Base-by-base conservation (phyloP, 495 filamentous ascomycete species). In the Penicillium subrubescens region DNA sequence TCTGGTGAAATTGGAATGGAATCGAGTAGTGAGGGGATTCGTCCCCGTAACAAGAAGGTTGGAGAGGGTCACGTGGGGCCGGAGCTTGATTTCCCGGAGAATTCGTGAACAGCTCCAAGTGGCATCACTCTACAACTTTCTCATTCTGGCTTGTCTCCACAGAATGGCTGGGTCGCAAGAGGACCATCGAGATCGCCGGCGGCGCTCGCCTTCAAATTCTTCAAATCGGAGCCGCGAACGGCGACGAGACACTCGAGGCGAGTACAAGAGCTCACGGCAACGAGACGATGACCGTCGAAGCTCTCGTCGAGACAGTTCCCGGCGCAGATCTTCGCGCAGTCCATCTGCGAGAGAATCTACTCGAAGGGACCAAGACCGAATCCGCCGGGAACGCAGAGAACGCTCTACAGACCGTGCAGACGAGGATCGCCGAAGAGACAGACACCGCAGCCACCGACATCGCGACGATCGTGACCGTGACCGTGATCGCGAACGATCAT, bases 281-380 rank as follows among this genome's bases (percentile, higher is more conserved):
- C 73, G 71, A 29, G 71, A 72, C 11, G 55, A 76, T 52, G 66
- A 67, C 23, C 70, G 69, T 41, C 75, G 71, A 58, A 74, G 61
- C 70, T 76, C 75, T 37, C 76, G 67, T 53, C 71, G 68, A 59
- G 70, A 75, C 23, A 72, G 65, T 27, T 57, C 72, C 23, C 67
- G 69, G 5, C 69, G 71, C 59, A 71, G 66, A n/a, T 68, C 62
- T 5, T 77, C 79, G 15, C 73, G 70, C 62, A 78, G 70, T 46
- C 73, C 73, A 25, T 67, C 70, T 6, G 56, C 61, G 19, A 69
- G 68, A 44, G 59, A 63, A 14, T 73, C 60, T 19, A 57, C 60
- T 8, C 66, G 72, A 51, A 63, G 67, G 33, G 64, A 78, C 34
- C 60, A 69, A n/a, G 68, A 72, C 8, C 59, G 66, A n/a, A 70